These are phyloP conservation scores for Arthrobotrys iridis DNA, from an alignment of 2,329 filamentous ascomycete species.

Conservation along the genomic window DNA sequence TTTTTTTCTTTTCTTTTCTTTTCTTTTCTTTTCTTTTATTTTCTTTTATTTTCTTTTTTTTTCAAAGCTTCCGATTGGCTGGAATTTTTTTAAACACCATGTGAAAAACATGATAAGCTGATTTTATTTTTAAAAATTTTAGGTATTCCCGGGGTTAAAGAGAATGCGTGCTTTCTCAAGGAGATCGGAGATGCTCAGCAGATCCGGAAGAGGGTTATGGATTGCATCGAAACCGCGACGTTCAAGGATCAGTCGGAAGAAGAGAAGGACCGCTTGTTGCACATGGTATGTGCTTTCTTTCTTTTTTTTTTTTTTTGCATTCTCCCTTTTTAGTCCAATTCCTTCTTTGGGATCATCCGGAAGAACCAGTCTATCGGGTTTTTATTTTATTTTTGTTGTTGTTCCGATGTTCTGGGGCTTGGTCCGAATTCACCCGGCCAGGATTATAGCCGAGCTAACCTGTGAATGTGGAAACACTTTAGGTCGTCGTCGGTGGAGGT, in stretches of 20 bases:
- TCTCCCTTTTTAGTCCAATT: background rate
- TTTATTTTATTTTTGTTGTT: conserved; percentile 14
- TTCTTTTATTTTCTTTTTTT: conserved; percentile 5
- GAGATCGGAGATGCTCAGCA: conserved; percentile 95
- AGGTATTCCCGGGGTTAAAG: conserved; percentile 89
- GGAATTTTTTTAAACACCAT: background rate
- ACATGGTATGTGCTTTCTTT: conserved; percentile 82
- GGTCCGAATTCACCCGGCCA: conserved; percentile 40
- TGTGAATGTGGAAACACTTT: conserved; percentile 26
- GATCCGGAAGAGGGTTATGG: conserved; percentile 99
- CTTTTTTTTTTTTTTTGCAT: conserved; percentile 3
- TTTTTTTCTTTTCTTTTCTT: background rate
- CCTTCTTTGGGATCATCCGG: conserved; percentile 12
- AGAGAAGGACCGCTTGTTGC: conserved; percentile 90
- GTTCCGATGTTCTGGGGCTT: conserved; percentile 1
- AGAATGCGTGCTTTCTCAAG: conserved; percentile 98
- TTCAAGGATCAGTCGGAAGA: conserved; percentile 94
- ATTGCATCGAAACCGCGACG: conserved; percentile 96
- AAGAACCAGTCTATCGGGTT: conserved; percentile 27
- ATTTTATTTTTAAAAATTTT: conserved; percentile 31
- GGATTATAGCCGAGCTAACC: conserved; percentile 40
- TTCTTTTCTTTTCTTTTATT: background rate
- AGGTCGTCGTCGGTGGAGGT: conserved; percentile 59
- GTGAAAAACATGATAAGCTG: conserved; percentile 28
- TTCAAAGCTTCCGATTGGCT: conserved; percentile 5